Base-by-base conservation (phyloP, 2,329 filamentous ascomycete species). In the Aspergillus hiratsukae region DNA sequence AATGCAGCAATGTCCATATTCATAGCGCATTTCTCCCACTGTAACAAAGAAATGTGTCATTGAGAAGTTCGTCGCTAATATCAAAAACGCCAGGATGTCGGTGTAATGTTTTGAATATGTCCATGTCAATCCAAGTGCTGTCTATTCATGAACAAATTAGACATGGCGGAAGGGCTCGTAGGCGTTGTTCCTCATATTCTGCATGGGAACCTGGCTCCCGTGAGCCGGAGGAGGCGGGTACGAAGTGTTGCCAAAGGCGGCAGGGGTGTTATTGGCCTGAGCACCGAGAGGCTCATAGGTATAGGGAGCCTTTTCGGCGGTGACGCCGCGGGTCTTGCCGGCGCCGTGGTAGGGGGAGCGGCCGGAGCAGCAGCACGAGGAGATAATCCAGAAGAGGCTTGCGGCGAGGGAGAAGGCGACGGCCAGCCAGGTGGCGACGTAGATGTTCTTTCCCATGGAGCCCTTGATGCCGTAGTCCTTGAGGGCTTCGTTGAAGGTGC, bases 351-450 rank as follows among this genome's bases (percentile, higher is more conserved):
- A 78, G 28, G 78, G 76, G 54, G 76, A 80, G 65, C 81, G 80
- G 49, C 90, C 90, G 65, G 83, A 86, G 81, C 92, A 96, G 85
- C 92, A 97, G 87, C 93, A 97, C 68, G 89, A 83, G 74, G 87
- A 90, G 73, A 95, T 85, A 69, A 92, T 78, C 93, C 94, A 97
- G 87, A 97, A 97, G 70, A 96, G 76, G 61, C 84, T 85, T 7
- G 88, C 87, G 45, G 75, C 89, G 35, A 94, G 71, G 59, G 88
- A 87, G 70, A 95, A 91, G 28, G 84, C 89, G 41, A 87, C 87
- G 46, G 87, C 87, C 58, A 97, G 80, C 90, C 92, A 97, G 66
- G 88, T 84, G 21, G 86, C 77, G 37, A 81, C 81, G 54, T 94
- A 85, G 77, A 89, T 93, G 57, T 80, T 78, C 29, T 73, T 83